Evolutionary conservation across 1,284 basidiomycete genomes (phyloP), one percentile per base, ranked within the genome.

Genomic region (Grifola frondosa): DNA sequence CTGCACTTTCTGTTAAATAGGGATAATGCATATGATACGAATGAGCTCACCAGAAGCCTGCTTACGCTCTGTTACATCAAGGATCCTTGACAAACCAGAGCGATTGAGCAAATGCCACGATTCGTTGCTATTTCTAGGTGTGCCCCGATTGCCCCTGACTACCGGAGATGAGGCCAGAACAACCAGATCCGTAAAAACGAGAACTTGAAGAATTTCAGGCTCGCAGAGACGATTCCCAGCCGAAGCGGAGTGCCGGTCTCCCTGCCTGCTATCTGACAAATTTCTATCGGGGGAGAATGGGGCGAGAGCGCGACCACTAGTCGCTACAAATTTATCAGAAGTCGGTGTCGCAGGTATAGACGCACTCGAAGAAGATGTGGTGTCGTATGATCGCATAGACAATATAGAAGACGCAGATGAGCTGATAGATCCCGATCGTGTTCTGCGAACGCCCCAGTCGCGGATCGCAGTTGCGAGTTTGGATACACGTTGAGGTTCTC

Each of bases 151-250:
- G 20, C 12, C 20, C 28, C n/a, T 30, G 30, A 19, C 26, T 28
- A 19, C 33, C 19, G 30, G 8, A 34, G 55, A 60, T 5, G 56
- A 52, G 5, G 70, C 70, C 11, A 81, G 53, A 5, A 80, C 49
- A 22, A 80, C 59, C 25, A 80, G 39, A 54, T 81, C 78, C 13
- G 71, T 72, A 56, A 82, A 80, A 16, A 80, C 66, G 50, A 80
- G 71, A 22, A 69, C 66, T 56, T 75, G 68, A 2, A 71, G 36
- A 13, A 38, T 34, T 26, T 19, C 44, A 3, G 33, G 33, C 9
- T 35, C 28, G 19, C 30, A 26, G 16, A 37, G 4, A 20, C 38
- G 37, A 30, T 30, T 44, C 31, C 28, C 33, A 25, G 22, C n/a
- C n/a, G n/a, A n/a, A n/a, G n/a, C n/a, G n/a, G n/a, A n/a, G n/a